Evolutionary conservation across 2,329 filamentous ascomycete species (phyloP).

Genomic region (Ophiocordyceps polyrhachis-furcata): DNA sequence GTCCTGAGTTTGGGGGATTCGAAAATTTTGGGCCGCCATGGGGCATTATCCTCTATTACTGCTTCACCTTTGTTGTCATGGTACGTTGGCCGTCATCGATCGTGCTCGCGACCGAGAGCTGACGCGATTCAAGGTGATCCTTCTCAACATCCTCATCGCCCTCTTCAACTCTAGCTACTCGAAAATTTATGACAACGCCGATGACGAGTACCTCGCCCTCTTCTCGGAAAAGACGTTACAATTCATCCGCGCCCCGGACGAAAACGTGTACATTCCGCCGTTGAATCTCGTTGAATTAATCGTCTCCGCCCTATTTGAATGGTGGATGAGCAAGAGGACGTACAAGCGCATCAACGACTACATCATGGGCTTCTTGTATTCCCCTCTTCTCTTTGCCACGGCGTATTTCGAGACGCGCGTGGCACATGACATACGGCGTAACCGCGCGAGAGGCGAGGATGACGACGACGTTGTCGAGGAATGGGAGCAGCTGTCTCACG

Average conservation of each 20-base stretch:
- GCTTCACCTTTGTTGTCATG: slow-evolving; percentile 96
- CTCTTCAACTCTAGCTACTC: slow-evolving; percentile 95
- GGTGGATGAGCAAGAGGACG: slow-evolving; percentile 63
- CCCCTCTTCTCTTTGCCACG: slow-evolving; percentile 61
- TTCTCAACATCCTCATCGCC: slow-evolving; percentile 92
- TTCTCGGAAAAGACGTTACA: slow-evolving; percentile 92
- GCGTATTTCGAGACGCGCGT: slow-evolving; percentile 51
- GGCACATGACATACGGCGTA: slow-evolving; percentile 49
- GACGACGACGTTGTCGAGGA: slow-evolving; percentile 83
- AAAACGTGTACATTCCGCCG: slow-evolving; percentile 94
- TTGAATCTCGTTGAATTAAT: slow-evolving; percentile 89
- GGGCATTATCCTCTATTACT: slow-evolving; percentile 87
- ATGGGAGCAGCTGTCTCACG: slow-evolving; percentile 67
- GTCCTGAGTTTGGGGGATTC: slow-evolving; percentile 75
- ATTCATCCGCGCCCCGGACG: slow-evolving; percentile 88
- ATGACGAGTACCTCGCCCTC: slow-evolving; percentile 87
- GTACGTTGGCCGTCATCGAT: slow-evolving; percentile 26
- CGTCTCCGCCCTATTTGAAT: slow-evolving; percentile 64
- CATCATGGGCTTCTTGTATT: slow-evolving; percentile 76
- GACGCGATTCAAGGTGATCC: slow-evolving; percentile 31
- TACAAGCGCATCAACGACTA: slow-evolving; percentile 78
- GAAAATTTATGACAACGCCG: slow-evolving; percentile 82
- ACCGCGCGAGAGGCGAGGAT: slow-evolving; percentile 62
- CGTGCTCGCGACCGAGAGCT: slow-evolving; percentile 1
- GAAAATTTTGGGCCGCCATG: slow-evolving; percentile 85